Evolutionary conservation across 352 stramenopile species (phyloP).

Genomic region (Phytophthora brassicae): DNA sequence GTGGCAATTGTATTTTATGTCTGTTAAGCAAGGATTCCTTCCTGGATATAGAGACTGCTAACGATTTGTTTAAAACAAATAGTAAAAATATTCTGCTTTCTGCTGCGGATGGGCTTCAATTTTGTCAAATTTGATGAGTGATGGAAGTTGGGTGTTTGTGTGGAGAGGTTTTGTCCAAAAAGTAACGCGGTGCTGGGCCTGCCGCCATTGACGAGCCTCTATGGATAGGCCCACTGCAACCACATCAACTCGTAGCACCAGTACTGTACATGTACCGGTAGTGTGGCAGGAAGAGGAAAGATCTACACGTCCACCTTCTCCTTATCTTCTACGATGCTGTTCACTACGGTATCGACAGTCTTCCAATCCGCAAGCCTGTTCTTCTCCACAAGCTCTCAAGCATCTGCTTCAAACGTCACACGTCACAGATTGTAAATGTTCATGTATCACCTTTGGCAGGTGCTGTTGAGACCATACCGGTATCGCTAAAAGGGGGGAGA

Average conservation of each 20-base stretch:
- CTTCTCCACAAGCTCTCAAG: background rate
- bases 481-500: background rate
- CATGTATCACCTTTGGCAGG: background rate
- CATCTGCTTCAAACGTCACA: constrained; percentile 20
- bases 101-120: constrained; percentile 1
- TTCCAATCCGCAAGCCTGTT: too few species aligned
- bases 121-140: constrained; percentile 12
- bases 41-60: constrained; percentile 1
- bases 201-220: background rate
- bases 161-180: background rate
- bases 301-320: background rate
- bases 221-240: constrained; percentile 2
- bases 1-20: too few species aligned
- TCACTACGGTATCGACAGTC: too few species aligned
- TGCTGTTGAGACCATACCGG: too few species aligned
- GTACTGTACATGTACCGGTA: too few species aligned
- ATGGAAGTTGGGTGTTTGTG: constrained; percentile 13
- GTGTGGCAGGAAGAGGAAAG: too few species aligned
- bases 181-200: background rate
- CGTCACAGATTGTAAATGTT: constrained; percentile 7
- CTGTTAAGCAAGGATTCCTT: background rate
- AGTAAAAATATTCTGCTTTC: too few species aligned
- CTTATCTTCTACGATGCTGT: background rate
- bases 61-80: background rate
- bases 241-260: too few species aligned